Evolutionary conservation across 73 alveolate genomes (phyloP).

Genomic region (Tetrahymena thermophila): DNA sequence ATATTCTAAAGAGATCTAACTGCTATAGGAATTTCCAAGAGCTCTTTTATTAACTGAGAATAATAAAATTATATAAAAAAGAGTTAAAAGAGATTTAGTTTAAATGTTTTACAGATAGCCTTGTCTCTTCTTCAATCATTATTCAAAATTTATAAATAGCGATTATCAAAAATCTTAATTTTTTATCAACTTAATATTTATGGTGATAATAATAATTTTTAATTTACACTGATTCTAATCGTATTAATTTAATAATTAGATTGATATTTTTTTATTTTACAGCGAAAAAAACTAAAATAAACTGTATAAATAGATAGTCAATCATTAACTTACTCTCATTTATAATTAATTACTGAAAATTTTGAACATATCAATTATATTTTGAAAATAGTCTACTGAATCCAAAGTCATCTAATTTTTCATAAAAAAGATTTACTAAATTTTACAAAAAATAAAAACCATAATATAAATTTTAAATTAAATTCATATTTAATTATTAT

Average conservation of each 20-base stretch:
- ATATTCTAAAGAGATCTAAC: neutral
- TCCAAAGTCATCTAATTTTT: neutral
- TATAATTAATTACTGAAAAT: too few relatives aligned
- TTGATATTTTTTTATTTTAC: too few relatives aligned
- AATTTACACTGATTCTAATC: neutral
- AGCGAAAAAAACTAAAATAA: neutral
- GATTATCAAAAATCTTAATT: neutral
- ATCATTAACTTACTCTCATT: neutral
- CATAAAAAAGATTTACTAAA: too few relatives aligned
- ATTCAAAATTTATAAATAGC: too few relatives aligned
- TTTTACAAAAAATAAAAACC: neutral
- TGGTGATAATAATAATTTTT: neutral
- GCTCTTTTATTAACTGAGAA: neutral
- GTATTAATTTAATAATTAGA: too few relatives aligned
- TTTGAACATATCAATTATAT: too few relatives aligned
- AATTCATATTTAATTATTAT: too few relatives aligned
- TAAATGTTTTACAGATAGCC: neutral
- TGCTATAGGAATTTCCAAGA: neutral
- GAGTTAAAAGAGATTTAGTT: neutral
- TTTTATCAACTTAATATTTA: neutral
- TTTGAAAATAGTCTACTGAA: neutral
- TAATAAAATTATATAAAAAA: neutral
- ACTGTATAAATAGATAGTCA: neutral
- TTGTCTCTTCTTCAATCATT: neutral
- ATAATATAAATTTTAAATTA: too few relatives aligned